A percentile compares a stretch with the other conserved stretches of the same genome.
Conservation (phyloP, 768 basidiomycete genomes). For the Mycena albidolilacea region DNA sequence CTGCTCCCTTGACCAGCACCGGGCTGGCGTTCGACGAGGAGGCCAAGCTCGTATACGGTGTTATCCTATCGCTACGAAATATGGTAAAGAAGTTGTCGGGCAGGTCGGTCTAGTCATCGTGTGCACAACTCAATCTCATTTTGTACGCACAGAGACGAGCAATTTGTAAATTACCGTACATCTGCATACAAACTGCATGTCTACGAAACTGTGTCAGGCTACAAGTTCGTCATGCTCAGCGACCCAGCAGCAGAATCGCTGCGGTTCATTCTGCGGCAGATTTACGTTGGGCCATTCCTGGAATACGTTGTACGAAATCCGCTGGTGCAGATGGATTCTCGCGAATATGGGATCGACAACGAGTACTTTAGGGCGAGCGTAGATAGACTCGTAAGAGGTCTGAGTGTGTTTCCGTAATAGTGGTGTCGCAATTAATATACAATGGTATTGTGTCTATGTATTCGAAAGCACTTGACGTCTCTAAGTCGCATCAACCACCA, state of each 20-base stretch:
- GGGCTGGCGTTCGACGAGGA: conserved; percentile 96
- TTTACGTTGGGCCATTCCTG: conserved; percentile 94
- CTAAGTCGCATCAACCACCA: conserved; percentile 27
- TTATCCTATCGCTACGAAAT: conserved; percentile 90
- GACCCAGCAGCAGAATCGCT: conserved; percentile 89
- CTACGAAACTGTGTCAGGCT: conserved; percentile 92
- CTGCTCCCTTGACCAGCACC: conserved; percentile 58
- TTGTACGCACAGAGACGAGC: conserved; percentile 79
- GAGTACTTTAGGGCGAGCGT: conserved; percentile 89
- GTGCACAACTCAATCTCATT: neutral
- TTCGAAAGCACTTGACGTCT: conserved; percentile 38
- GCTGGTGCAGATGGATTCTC: conserved; percentile 85
- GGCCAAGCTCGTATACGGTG: conserved; percentile 96
- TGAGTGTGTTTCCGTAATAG: conserved; percentile 59
- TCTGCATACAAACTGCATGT: conserved; percentile 94
- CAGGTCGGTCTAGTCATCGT: conserved; percentile 62
- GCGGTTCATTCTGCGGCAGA: conserved; percentile 85
- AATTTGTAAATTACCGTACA: conserved; percentile 92
- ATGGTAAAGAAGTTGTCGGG: conserved; percentile 97
- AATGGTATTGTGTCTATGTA: conserved; percentile 23
- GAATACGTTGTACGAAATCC: conserved; percentile 97
- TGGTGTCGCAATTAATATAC: conserved; percentile 35
- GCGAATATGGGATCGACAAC: conserved; percentile 90
- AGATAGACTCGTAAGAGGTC: conserved; percentile 80
- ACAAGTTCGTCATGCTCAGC: conserved; percentile 95